Conservation (phyloP, 352 stramenopile genomes). For the Lagenidium giganteum region DNA sequence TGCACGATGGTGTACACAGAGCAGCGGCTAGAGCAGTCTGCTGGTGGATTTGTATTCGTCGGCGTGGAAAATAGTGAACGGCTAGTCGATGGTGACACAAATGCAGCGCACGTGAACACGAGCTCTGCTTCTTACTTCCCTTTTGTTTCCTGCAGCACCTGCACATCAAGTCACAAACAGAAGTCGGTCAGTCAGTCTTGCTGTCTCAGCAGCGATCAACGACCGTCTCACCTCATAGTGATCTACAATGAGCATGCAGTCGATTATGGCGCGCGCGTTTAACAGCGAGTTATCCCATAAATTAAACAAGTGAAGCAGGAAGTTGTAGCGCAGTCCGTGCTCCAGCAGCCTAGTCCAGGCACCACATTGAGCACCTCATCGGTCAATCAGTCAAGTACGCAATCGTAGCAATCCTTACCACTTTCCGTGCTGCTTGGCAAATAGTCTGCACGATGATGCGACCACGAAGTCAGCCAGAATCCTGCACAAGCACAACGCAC, state of each 20-base stretch:
- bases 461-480: constrained; percentile 86
- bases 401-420: constrained; percentile 27
- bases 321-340: constrained; percentile 77
- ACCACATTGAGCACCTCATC: background rate
- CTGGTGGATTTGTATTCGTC: too few relatives aligned
- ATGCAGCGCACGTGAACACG: too few relatives aligned
- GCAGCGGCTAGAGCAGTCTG: background rate
- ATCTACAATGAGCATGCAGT: constrained; percentile 86
- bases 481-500: constrained; percentile 18
- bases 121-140: constrained; percentile 2
- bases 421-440: constrained; percentile 79
- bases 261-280: constrained; percentile 79
- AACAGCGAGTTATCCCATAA: constrained; percentile 88
- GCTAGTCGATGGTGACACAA: background rate
- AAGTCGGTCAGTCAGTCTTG: too few relatives aligned
- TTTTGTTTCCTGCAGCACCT: constrained; percentile 33
- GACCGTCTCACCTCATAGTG: constrained; percentile 22
- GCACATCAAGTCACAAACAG: background rate
- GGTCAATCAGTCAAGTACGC: background rate
- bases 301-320: constrained; percentile 87
- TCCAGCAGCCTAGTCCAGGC: constrained; percentile 74
- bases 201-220: too few relatives aligned
- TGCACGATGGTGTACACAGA: too few relatives aligned
- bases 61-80: background rate
- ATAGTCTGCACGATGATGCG: constrained; percentile 77